Evolutionary conservation across 495 filamentous ascomycete species (phyloP).

Genomic region (Penicillium ochrochloron): DNA sequence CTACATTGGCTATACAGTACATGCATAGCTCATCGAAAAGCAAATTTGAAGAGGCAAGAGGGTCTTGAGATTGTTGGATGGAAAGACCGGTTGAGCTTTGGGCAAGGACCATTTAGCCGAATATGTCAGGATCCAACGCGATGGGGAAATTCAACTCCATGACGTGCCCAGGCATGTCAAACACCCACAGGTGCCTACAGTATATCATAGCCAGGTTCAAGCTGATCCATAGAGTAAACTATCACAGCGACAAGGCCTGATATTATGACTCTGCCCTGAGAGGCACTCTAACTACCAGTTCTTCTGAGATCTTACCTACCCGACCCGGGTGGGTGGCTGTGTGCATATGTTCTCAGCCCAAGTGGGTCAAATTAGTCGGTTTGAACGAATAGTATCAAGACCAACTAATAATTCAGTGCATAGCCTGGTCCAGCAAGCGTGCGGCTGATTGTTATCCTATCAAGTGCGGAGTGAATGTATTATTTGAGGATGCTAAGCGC

Average conservation of each 20-base stretch:
- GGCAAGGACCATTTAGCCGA: neutral
- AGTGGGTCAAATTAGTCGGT: neutral
- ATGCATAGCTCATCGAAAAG: neutral
- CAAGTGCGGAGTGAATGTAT: neutral
- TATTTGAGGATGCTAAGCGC: neutral
- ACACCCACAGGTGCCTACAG: neutral
- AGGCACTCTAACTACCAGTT: neutral
- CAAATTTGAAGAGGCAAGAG: neutral
- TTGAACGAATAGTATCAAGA: neutral
- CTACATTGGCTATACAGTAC: neutral
- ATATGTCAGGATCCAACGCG: neutral
- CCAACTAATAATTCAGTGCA: neutral
- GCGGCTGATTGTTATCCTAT: neutral
- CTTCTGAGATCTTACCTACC: neutral
- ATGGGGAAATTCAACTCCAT: neutral
- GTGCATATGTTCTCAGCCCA: neutral
- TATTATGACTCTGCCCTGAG: neutral
- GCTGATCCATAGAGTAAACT: neutral
- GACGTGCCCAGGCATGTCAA: neutral
- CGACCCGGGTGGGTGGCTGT: neutral
- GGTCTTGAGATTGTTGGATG: neutral
- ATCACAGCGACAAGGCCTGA: neutral
- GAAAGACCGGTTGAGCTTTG: neutral
- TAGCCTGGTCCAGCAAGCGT: neutral
- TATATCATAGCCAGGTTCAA: too few species aligned